A percentile compares a stretch with the other conserved stretches of the same genome.
Evolutionary conservation across 768 basidiomycete species (phyloP).

Genomic region (Megacollybia marginata): DNA sequence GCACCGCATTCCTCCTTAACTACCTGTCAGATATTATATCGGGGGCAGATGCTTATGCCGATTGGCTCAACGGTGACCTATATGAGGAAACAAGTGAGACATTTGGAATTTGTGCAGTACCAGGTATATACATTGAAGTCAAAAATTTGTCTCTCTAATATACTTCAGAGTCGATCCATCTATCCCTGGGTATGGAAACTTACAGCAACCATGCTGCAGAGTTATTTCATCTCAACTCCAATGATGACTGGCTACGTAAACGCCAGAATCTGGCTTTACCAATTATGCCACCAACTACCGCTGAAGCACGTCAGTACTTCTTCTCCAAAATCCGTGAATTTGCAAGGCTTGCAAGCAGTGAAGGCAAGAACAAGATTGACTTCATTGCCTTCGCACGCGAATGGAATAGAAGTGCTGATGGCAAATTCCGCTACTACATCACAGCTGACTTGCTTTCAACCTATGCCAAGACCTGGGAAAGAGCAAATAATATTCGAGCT

Average conservation of each 20-base stretch:
- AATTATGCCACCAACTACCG: neutral
- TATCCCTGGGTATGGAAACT: neutral
- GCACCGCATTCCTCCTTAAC: neutral
- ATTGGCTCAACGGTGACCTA: neutral
- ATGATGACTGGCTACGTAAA: neutral
- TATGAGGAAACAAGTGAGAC: neutral
- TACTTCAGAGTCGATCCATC: neutral
- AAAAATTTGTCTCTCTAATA: neutral
- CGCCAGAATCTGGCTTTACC: neutral
- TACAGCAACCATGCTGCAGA: neutral
- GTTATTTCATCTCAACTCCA: neutral
- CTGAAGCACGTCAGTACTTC: neutral
- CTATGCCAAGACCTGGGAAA: constrained; percentile 18
- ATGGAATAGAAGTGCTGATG: constrained; percentile 17
- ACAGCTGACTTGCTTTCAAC: constrained; percentile 14
- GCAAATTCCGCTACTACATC: constrained; percentile 14
- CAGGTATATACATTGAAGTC: constrained; percentile 1
- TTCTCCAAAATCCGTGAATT: neutral
- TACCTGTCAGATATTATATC: neutral
- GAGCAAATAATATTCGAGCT: constrained; percentile 13
- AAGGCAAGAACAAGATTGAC: constrained; percentile 3
- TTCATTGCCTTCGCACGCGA: constrained; percentile 13
- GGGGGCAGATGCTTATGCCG: neutral
- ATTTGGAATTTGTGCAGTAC: neutral
- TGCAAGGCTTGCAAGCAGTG: neutral